Evolutionary conservation across 495 filamentous ascomycete species (phyloP), one percentile per base, ranked within the genome.

Genomic region (Parathielavia hyrcaniae): DNA sequence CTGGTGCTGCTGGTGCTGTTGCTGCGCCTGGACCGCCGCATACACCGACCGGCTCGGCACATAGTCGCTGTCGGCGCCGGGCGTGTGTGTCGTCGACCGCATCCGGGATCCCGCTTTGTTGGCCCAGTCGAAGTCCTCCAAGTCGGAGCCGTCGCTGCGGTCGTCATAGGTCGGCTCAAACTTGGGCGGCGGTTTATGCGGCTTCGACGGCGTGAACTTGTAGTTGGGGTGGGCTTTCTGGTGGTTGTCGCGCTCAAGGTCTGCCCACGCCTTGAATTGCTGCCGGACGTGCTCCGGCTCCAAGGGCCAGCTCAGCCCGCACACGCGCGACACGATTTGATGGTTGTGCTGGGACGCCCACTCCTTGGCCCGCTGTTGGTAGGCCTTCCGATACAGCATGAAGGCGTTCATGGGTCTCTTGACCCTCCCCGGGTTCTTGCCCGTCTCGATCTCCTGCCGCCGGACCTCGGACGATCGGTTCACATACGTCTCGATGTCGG

Each of bases 371-470:
- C 91, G 81, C 41, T 92, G 89, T 23, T 92, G 86, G 65, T 87
- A 97, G 6, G 92, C 90, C 49, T 91, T 96, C 10, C 95, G 86
- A 69, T 98, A 98, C 26, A 98, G 79, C 89, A 98, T 97, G 78
- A 97, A 98, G 1, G 90, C 91, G 67, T 98, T 98, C 88, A 97
- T 97, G 1, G 93, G 93, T 36, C 93, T 78, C 60, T 91, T 89
- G 55, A 98, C 79, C 64, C 90, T 89, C 4, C 88, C 88, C 12
- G 75, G 77, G 32, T 88, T 85, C 65, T 85, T 83, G 58, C 84
- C 79, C 61, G 78, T 73, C 55, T 80, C 80, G 16, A 89, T 83
- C 63, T 95, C 87, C 62, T 77, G 69, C 38, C 73, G 77, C 50
- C 93, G 83, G 7, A 74, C 79, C 45, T 88, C 83, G 2, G 76